These are phyloP conservation scores for Serendipita sp. DNA, from an alignment of 768 basidiomycete species.

Conservation along the genomic window DNA sequence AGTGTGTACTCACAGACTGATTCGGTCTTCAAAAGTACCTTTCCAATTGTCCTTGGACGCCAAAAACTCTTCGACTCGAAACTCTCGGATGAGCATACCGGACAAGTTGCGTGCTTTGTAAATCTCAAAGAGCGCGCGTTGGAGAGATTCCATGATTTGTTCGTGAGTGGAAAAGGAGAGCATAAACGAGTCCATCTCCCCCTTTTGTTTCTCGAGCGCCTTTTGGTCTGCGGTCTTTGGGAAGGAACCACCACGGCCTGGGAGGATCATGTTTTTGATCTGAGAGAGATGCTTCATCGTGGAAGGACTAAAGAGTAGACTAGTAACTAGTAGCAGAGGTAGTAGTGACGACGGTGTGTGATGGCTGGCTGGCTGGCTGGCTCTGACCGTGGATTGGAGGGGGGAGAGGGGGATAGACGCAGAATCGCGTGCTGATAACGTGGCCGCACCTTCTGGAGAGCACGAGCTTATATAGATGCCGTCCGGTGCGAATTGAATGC, in stretches of 20 bases:
- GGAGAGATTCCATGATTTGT: neutral
- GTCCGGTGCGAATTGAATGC: too few species aligned
- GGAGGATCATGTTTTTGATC: neutral
- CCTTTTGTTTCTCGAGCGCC: neutral
- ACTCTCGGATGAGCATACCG: neutral
- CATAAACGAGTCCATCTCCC: constrained; percentile 6
- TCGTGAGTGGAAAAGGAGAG: constrained; percentile 6
- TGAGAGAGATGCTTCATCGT: constrained; percentile 3
- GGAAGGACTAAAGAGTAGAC: too few species aligned
- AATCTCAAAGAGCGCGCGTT: neutral
- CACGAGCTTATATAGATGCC: too few species aligned
- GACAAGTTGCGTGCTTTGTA: neutral
- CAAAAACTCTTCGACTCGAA: neutral
- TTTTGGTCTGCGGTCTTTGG: neutral
- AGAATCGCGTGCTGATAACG: too few species aligned
- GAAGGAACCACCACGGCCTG: neutral
- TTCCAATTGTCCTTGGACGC: neutral
- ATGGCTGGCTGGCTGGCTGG: too few species aligned
- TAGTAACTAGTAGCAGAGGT: too few species aligned
- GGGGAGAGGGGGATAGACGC: too few species aligned
- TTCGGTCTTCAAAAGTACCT: neutral
- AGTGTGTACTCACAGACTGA: neutral
- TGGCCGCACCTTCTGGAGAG: too few species aligned
- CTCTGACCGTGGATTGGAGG: too few species aligned
- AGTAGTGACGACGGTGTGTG: too few species aligned